Base-by-base conservation (phyloP, 495 filamentous ascomycete genomes). In the Bathelium albidoporum region DNA sequence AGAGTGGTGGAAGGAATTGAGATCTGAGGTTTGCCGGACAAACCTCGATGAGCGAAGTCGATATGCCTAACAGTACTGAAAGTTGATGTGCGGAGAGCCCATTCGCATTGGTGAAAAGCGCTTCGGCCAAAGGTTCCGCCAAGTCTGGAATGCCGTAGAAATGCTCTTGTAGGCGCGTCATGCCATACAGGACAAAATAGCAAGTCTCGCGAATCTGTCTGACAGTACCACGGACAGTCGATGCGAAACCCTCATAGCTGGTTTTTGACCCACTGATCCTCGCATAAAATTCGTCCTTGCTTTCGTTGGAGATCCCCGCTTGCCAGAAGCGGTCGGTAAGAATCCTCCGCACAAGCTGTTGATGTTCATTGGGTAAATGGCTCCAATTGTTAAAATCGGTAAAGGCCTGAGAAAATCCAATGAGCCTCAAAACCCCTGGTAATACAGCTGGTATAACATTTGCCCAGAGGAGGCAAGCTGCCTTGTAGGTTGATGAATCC, bases 271-370 rank as follows among this genome's bases (percentile, higher is more conserved):
- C 85, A 11, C 87, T 85, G 32, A 99, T 91, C 45, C 87, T 83
- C 45, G 94, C 89, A 74, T 96, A 97, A 71, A 99, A 99, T 36
- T 96, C 91, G 60, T 97, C 94, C 68, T 91, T 88, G 67, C 88
- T 97, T 29, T 95, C 94, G 66, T 82, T 88, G 0, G 94, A 97
- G 44, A 99, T 99, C 18, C 94, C 94, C 18, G 93, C 89, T 81
- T 99, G 94, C 94, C 94, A 99, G 71, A 99, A 97, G 28, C 94
- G 87, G 76, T 99, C 94, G 1, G 91, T 95, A 20, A 99, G 77
- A 55, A 97, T 89, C 5, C 89, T 85, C 34, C 83, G 83, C 32
- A 96, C 86, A 18, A 96, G 84, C 12, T 79, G 76, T 62, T 82
- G 86, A 81, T 93, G 87, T 44, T 96, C 90, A 39, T 78, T 75